Evolutionary conservation across 495 filamentous ascomycete species (phyloP).

Genomic region (Xylaria scruposa): DNA sequence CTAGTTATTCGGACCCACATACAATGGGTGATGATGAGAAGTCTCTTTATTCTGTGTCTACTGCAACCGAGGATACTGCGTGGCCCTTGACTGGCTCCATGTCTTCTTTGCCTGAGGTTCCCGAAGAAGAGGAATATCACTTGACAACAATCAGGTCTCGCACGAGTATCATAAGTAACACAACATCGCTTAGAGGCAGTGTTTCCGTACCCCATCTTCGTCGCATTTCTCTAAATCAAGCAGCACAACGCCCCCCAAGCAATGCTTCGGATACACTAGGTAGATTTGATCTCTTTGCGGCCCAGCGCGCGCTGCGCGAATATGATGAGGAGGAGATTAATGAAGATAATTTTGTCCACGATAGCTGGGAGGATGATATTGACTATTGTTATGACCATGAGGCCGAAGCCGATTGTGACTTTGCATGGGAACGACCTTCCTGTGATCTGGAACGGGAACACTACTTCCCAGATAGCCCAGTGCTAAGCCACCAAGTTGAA

Average conservation of each 20-base stretch:
- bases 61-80: constrained; percentile 58
- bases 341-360: constrained; percentile 49
- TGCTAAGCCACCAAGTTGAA: constrained; percentile 36
- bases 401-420: constrained; percentile 88
- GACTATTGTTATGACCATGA: constrained; percentile 94
- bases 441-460: constrained; percentile 47
- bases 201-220: constrained; percentile 56
- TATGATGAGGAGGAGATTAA: constrained; percentile 41
- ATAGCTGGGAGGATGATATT: constrained; percentile 91
- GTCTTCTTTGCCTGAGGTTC: constrained; percentile 68
- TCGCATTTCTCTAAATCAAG: constrained; percentile 41
- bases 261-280: constrained; percentile 55
- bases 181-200: constrained; percentile 53
- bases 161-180: constrained; percentile 49
- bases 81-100: constrained; percentile 55
- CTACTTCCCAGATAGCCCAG: constrained; percentile 33
- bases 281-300: constrained; percentile 44
- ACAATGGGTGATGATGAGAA: constrained; percentile 31
- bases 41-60: constrained; percentile 51
- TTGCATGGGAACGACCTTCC: constrained; percentile 76
- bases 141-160: constrained; percentile 39
- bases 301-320: constrained; percentile 41
- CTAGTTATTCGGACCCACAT: constrained; percentile 41
- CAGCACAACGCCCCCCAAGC: constrained; percentile 47
- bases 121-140: constrained; percentile 72